Base-by-base conservation (phyloP, 2,329 filamentous ascomycete species). In the Madurella mycetomatis region DNA sequence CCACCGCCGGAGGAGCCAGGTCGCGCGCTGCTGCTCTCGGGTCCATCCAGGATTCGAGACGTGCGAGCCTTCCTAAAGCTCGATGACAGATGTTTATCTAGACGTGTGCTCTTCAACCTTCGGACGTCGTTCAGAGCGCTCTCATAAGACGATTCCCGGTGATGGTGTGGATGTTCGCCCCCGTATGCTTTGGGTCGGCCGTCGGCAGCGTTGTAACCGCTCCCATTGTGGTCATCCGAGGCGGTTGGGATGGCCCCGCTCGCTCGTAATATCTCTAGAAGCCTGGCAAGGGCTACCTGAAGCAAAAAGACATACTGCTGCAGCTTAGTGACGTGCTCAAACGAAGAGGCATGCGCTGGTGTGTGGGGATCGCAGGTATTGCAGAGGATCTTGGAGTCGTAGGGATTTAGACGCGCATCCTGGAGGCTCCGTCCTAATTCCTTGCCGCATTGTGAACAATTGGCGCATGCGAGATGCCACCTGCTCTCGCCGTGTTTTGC, bases 121-220 rank as follows among this genome's bases (percentile, higher is more conserved):
- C 91, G 86, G 67, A 99, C 94, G 72, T 99, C 94, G 62, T 94
- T 95, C 62, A 99, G 85, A 45, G 92, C 96, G 73, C 92, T 95
- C 74, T 97, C 92, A 68, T 97, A 94, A 30, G 88, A 90, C 49
- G 88, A 90, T 64, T 85, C 82, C 61, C 84, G 81, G 56, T 80
- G 79, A 56, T 83, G 80, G 48, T 86, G 84, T 54, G 78, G 71
- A 58, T 82, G 81, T 19, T 84, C 86, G 43, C 59, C 62, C 39
- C 82, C 82, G 67, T 86, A 87, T 2, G 87, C 90, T 64, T 86
- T 89, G 16, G 90, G 91, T 52, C 88, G 80, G 16, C 81, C 83
- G 60, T 86, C 83, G 40, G 77, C 79, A 34, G 82, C 83, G 62
- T 88, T 82, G 66, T 88, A 87, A 41, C 82, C 83, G 55, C 81